Evolutionary conservation across 164 flowering plant genomes (phyloP), one percentile per base, ranked within the genome.

Genomic region (Liriodendron chinense): DNA sequence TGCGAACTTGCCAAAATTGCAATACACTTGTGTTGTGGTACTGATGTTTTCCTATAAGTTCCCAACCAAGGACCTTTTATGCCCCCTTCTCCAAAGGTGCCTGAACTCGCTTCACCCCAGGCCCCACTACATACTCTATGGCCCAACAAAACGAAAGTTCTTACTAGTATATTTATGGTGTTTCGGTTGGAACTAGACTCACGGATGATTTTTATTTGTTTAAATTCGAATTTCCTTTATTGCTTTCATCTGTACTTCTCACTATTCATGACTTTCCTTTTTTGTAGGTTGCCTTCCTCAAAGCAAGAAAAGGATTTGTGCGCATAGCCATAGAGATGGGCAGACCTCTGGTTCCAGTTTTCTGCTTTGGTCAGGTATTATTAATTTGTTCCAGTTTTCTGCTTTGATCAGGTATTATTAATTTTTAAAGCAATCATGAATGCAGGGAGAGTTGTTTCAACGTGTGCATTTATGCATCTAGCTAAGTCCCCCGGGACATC

Each of bases 281-380:
- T 74, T 74, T 78, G 61, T 81, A 94, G 99, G 80, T 87, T 78
- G 92, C 87, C 14, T 96, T 82, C 78, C 82, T 96, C 22, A 88
- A 84, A 78, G 20, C 81, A 22, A 89, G 98, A 85, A 92, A 79
- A 86, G 98, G 99, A 72, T 96, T 96, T 81, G 89, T 96, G 28
- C 93, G 94, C 25, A 72, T 92, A 78, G 98, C 98, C 24, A 85
- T 96, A 74, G 93, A 94, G 88, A 83, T n/a, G 76, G 98, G 97
- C 9, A 63, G 69, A 9, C 92, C 98, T 62, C 67, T 96, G 50
- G 97, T 94, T 77, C 99, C 98, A 43, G 98, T 91, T 80, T 92
- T 91, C 78, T 85, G 91, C 85, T 94, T 89, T 79, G 98, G 97
- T 61, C 97, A 94, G 94, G 98, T 96, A 83, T 28, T 70, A 4